Conservation (phyloP, 495 filamentous ascomycete genomes). For the Chaetomium cochliodes region DNA sequence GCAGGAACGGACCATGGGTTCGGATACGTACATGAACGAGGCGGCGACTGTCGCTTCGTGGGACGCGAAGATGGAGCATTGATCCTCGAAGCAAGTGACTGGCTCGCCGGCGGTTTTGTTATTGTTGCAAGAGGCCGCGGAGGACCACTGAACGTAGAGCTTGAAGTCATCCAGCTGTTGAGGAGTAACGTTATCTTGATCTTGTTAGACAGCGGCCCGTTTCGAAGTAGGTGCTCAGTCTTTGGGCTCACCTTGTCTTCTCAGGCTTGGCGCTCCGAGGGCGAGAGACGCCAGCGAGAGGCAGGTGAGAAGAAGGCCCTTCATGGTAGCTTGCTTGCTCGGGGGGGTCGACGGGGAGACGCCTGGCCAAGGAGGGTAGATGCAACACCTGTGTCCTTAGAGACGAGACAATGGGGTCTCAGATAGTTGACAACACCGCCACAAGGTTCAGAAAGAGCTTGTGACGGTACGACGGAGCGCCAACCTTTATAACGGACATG, state of each 20-base stretch:
- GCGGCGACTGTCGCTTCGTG: constrained; percentile 55
- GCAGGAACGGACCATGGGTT: not conserved
- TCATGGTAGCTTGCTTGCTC: constrained; percentile 22
- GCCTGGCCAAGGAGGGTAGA: constrained; percentile 3
- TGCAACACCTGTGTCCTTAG: not conserved
- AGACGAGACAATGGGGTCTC: not conserved
- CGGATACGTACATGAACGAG: constrained; percentile 57
- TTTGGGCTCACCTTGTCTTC: constrained; percentile 17
- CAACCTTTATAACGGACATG: not conserved
- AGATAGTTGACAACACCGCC: not conserved
- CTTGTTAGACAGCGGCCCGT: not conserved
- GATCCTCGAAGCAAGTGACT: constrained; percentile 57
- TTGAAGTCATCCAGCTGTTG: constrained; percentile 51
- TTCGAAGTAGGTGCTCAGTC: not conserved
- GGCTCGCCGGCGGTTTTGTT: constrained; percentile 50
- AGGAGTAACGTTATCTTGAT: constrained; percentile 30
- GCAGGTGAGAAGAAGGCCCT: constrained; percentile 21
- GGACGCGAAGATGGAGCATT: constrained; percentile 59
- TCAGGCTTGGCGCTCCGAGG: constrained; percentile 21
- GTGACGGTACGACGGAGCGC: not conserved
- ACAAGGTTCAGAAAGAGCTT: not conserved
- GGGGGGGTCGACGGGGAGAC: not conserved
- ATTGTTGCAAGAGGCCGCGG: constrained; percentile 64
- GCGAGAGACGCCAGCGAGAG: constrained; percentile 22
- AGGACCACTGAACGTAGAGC: constrained; percentile 68